Base-by-base conservation (phyloP, 495 filamentous ascomycete species). In the Apodospora peruviana region DNA sequence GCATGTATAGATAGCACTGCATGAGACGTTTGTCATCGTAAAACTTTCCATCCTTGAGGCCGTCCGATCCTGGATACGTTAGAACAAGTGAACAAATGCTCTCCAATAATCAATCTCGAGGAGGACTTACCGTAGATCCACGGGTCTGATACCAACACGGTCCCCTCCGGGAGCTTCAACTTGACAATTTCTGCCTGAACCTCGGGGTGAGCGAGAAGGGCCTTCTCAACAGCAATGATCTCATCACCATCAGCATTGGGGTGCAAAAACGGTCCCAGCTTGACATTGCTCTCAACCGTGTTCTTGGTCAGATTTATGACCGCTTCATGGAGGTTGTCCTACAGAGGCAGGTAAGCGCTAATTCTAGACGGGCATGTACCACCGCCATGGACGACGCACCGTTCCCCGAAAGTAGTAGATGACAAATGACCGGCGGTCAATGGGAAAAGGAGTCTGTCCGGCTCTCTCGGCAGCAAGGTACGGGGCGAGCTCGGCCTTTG, bases 71-170 rank as follows among this genome's bases (percentile, higher is more conserved):
- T 81, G 40, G 1, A 22, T 51, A 35, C 18, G n/a, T n/a, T n/a
- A n/a, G n/a, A n/a, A n/a, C n/a, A n/a, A n/a, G n/a, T n/a, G n/a
- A n/a, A n/a, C n/a, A n/a, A n/a, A n/a, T n/a, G n/a, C n/a, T n/a
- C n/a, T n/a, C n/a, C n/a, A n/a, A n/a, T n/a, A n/a, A n/a, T n/a
- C n/a, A n/a, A n/a, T n/a, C n/a, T n/a, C n/a, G n/a, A n/a, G n/a
- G n/a, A n/a, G n/a, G n/a, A 29, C 59, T 43, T 66, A 81, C 83
- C 84, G 54, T 86, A 88, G 44, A 83, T 83, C 84, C 84, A 88
- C 4, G 84, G 84, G 55, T 88, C 85, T 21, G 72, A 64, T 14
- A 87, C 71, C 4, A 87, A 61, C 2, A 74, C 71, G 0, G 77
- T 75, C 12, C 80, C 84, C 51, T 80, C 67, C 0, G 85, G 85